Base-by-base conservation (phyloP, 352 stramenopile species). In the Phytopythium vexans region DNA sequence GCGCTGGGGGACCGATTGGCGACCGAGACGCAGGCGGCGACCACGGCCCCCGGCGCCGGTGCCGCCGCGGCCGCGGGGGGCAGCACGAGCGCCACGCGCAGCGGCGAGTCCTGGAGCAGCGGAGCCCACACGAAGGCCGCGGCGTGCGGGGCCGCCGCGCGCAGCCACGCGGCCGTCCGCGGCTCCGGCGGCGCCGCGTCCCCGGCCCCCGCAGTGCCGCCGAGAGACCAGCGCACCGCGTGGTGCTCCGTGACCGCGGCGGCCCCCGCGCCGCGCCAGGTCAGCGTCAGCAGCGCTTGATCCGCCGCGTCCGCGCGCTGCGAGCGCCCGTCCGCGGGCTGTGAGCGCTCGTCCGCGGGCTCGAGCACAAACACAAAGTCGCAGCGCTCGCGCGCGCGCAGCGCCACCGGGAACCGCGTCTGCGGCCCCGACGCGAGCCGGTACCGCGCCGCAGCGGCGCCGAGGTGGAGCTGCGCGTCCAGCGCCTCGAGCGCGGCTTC, bases 391-490 rank as follows among this genome's bases (percentile, higher is more conserved):
- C 69, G 62, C 3, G 77, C 66, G 0, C 63, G 47, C 8, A 91
- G 46, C 31, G 66, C 46, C 34, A 89, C 72, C n/a, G 81, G 81
- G 64, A 88, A 86, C 50, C 67, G 65, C n/a, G 66, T 62, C 40
- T 74, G 72, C 16, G 68, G 52, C 33, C 66, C 70, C 31, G 64
- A 71, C 21, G 74, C 62, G 35, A 77, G 47, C 16, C 62, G 59
- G 49, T 80, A 83, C 31, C 60, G 63, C 46, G 33, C 50, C 38
- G 51, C 11, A 14, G 62, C 33, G 50, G 42, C 71, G 39, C 77
- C 76, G 52, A 88, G 55, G 55, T 91, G 77, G 36, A 91, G 56
- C 52, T 87, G 74, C 46, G 89, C 54, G 52, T 91, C 77, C 38
- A 79, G 66, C 51, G 89, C 66, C 3, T 65, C 54, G 37, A 89